Conservation (phyloP, 805 yeast genomes). For the Suhomyces xylopsoci region DNA sequence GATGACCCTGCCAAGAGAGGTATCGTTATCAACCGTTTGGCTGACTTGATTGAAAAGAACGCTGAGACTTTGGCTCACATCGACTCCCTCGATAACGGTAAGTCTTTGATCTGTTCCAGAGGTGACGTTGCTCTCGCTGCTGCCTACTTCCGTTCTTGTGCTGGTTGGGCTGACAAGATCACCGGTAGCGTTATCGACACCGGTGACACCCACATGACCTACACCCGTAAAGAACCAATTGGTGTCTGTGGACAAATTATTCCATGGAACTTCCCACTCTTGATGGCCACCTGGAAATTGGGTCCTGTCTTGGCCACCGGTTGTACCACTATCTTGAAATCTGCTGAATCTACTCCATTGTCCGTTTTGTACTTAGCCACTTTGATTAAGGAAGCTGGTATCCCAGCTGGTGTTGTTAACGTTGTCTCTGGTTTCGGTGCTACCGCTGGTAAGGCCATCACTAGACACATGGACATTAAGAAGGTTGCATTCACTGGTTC, state of each 20-base stretch:
- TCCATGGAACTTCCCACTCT: constrained; percentile 95
- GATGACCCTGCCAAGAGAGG: constrained; percentile 69
- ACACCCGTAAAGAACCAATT: constrained; percentile 82
- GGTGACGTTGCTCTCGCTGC: constrained; percentile 75
- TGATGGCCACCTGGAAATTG: constrained; percentile 93
- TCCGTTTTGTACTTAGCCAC: constrained; percentile 76
- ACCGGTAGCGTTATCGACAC: constrained; percentile 75
- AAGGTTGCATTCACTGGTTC: constrained; percentile 96
- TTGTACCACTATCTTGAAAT: constrained; percentile 81
- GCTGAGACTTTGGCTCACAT: constrained; percentile 71
- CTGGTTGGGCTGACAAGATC: constrained; percentile 89
- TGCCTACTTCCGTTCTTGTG: constrained; percentile 74
- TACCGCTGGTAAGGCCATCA: constrained; percentile 77
- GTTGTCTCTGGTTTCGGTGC: constrained; percentile 84
- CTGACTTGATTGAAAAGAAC: constrained; percentile 72
- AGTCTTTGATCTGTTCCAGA: constrained; percentile 63
- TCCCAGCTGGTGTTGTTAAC: constrained; percentile 90
- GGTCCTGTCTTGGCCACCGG: constrained; percentile 93
- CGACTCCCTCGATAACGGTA: constrained; percentile 89
- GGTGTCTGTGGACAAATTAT: constrained; percentile 96
- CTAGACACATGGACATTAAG: constrained; percentile 75
- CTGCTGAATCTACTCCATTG: constrained; percentile 90
- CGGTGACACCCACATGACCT: constrained; percentile 68
- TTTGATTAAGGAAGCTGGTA: constrained; percentile 74
- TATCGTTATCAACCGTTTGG: constrained; percentile 61